These are phyloP conservation scores for Penicillium sp. DNA, from an alignment of 2,329 filamentous ascomycete genomes.

Conservation along the genomic window DNA sequence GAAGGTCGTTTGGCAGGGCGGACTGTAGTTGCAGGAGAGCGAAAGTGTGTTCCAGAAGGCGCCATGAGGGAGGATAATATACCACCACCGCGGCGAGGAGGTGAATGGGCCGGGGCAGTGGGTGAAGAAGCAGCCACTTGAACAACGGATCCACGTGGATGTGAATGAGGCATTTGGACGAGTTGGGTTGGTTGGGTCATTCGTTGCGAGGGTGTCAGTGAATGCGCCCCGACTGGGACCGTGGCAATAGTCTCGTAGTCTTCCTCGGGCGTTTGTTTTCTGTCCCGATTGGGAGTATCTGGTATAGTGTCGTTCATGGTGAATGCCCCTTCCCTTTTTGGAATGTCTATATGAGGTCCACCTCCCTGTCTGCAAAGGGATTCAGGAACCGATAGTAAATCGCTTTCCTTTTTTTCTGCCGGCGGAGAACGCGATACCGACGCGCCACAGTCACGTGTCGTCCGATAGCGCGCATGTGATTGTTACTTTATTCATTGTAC, in stretches of 20 bases:
- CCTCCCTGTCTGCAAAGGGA: slow-evolving; percentile 10
- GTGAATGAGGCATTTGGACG: slow-evolving; percentile 44
- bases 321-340: background rate
- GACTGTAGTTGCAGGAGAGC: slow-evolving; percentile 48
- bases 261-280: slow-evolving; percentile 33
- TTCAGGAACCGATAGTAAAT: slow-evolving; percentile 2
- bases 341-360: slow-evolving; percentile 8
- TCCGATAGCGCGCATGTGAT: background rate
- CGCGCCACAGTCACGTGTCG: slow-evolving; percentile 21
- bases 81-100: slow-evolving; percentile 43
- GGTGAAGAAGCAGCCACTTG: slow-evolving; percentile 93
- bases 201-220: slow-evolving; percentile 49
- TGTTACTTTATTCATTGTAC: background rate
- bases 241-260: slow-evolving; percentile 53
- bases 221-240: slow-evolving; percentile 41
- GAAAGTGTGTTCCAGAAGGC: slow-evolving; percentile 72
- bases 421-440: slow-evolving; percentile 22
- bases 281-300: slow-evolving; percentile 42
- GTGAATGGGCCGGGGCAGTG: slow-evolving; percentile 52
- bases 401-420: slow-evolving; percentile 23
- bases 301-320: slow-evolving; percentile 42
- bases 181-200: slow-evolving; percentile 64
- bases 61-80: slow-evolving; percentile 66
- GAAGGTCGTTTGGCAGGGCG: slow-evolving; percentile 42
- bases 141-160: slow-evolving; percentile 50